Percentiles rank a stretch among this genome's conserved stretches.
Conservation (phyloP, 805 yeast genomes). For the Teunomyces funiuensis region DNA sequence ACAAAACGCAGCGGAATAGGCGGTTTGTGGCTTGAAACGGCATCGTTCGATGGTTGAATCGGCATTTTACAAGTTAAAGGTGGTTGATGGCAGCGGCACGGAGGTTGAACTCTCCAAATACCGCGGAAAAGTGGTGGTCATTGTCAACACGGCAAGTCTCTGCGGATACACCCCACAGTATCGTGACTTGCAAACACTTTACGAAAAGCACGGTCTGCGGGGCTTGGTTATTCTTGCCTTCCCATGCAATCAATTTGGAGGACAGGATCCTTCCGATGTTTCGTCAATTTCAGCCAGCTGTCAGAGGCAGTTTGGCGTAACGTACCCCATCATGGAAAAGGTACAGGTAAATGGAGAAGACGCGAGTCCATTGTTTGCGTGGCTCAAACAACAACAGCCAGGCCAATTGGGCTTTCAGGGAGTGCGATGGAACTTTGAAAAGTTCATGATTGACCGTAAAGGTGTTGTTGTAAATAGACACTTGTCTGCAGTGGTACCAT, state of each 20-base stretch:
- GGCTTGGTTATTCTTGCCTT: constrained; percentile 76
- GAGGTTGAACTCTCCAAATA: constrained; percentile 13
- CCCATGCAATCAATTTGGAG: constrained; percentile 89
- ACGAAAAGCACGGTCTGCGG: constrained; percentile 59
- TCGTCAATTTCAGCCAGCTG: constrained; percentile 25
- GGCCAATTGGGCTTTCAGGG: constrained; percentile 40
- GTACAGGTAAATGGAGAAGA: constrained; percentile 37
- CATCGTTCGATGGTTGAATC: background rate
- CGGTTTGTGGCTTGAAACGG: background rate
- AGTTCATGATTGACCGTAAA: constrained; percentile 57
- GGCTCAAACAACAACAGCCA: constrained; percentile 24
- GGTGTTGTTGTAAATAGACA: constrained; percentile 63
- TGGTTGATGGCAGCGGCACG: constrained; percentile 8
- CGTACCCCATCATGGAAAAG: constrained; percentile 40
- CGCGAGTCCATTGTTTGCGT: constrained; percentile 28
- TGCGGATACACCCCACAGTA: constrained; percentile 53
- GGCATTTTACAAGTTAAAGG: constrained; percentile 8
- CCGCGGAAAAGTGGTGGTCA: constrained; percentile 21
- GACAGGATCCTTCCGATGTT: constrained; percentile 71
- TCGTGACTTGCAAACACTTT: constrained; percentile 64
- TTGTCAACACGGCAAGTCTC: constrained; percentile 31
- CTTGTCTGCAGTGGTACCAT: constrained; percentile 70
- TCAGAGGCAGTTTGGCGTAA: constrained; percentile 26
- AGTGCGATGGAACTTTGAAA: constrained; percentile 79
- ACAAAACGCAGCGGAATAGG: too few species aligned